A percentile compares a stretch with the other conserved stretches of the same genome.
These are phyloP conservation scores for Trichocomaceae sp. DNA, from an alignment of 2,329 filamentous ascomycete species.

Conservation along the genomic window DNA sequence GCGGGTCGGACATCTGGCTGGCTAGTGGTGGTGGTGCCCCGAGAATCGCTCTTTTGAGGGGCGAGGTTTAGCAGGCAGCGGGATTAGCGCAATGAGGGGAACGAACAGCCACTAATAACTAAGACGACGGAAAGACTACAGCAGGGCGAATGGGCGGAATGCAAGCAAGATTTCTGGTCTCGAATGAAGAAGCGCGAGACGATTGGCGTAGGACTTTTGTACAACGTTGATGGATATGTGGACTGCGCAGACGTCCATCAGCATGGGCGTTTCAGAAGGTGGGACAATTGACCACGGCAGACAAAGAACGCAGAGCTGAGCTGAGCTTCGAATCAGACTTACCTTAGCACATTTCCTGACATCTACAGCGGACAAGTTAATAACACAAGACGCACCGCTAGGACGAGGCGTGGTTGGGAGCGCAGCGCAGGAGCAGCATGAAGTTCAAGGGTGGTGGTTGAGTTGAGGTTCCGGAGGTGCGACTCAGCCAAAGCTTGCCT, in stretches of 20 bases:
- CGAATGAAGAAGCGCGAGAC: not conserved
- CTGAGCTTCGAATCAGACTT: too few species aligned
- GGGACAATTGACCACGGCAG: not conserved
- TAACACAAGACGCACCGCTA: not conserved
- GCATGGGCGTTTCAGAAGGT: constrained; percentile 1
- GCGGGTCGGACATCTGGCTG: constrained; percentile 59
- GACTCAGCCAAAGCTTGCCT: too few species aligned
- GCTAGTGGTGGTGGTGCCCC: constrained; percentile 9
- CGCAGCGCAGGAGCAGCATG: not conserved
- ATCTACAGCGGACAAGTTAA: too few species aligned
- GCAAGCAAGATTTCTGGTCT: not conserved
- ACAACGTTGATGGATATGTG: constrained; percentile 1
- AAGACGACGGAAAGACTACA: not conserved
- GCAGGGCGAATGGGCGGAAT: not conserved
- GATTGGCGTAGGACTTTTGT: not conserved
- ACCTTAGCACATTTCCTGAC: not conserved
- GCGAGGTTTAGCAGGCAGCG: constrained; percentile 10
- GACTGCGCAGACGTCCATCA: not conserved
- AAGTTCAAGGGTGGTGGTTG: not conserved
- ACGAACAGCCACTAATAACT: constrained; percentile 10
- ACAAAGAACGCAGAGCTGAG: not conserved
- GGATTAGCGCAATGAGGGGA: constrained; percentile 13
- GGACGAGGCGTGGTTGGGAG: not conserved
- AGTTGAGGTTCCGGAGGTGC: too few species aligned
- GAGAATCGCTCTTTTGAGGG: constrained; percentile 15